phyloP scores from a whole-genome alignment of 176 grass and related monocot species.

The Carex kokanica region DNA sequence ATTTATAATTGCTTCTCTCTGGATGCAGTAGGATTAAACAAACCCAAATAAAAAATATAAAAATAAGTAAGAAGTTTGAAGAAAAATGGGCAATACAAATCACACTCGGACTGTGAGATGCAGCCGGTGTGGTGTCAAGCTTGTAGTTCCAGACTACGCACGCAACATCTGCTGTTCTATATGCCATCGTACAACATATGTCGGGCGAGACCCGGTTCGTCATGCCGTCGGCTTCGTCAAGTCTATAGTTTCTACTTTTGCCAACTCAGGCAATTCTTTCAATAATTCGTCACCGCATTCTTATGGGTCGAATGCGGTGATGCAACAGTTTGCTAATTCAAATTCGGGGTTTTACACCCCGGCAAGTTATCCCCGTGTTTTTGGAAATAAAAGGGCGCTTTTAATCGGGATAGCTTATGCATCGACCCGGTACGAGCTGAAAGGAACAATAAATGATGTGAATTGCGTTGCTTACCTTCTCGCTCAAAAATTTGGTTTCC shows the following conservation, averaged over 20 bases:
- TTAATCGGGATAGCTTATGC: slow-evolving; percentile 80
- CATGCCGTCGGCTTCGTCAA: slow-evolving; percentile 55
- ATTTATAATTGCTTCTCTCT: not conserved
- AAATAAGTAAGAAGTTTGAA: not conserved
- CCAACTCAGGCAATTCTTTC: not conserved
- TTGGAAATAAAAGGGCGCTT: slow-evolving; percentile 64
- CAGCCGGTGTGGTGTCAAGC: slow-evolving; percentile 40
- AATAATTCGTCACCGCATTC: not conserved
- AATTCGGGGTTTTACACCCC: not conserved
- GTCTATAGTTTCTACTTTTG: slow-evolving; percentile 36
- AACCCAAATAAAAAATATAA: not conserved
- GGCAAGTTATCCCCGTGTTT: slow-evolving; percentile 31
- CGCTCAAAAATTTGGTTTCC: slow-evolving; percentile 47
- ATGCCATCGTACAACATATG: slow-evolving; percentile 40
- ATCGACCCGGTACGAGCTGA: slow-evolving; percentile 55
- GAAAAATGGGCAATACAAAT: slow-evolving; percentile 43
- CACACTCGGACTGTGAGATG: slow-evolving; percentile 24
- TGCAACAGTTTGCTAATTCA: not conserved
- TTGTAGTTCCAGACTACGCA: slow-evolving; percentile 27
- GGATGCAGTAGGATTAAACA: not conserved
- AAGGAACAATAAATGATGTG: slow-evolving; percentile 77
- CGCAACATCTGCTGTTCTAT: slow-evolving; percentile 52
- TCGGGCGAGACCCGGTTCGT: slow-evolving; percentile 37
- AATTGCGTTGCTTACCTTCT: slow-evolving; percentile 62
- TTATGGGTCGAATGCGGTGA: not conserved